Evolutionary conservation across 768 basidiomycete genomes (phyloP).

Genomic region (Imleria badia): DNA sequence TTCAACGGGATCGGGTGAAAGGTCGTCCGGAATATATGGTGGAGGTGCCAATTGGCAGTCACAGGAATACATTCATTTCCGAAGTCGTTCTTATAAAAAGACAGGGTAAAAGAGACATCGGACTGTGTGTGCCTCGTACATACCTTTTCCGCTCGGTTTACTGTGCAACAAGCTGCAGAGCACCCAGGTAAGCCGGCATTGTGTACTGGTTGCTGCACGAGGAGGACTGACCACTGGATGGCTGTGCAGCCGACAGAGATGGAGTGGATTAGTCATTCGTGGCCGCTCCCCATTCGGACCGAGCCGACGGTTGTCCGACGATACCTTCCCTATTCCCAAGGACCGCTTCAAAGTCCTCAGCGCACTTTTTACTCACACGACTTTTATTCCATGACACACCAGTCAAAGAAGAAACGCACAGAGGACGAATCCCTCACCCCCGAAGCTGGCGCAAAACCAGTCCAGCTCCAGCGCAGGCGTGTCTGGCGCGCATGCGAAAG

Average conservation of each 20-base stretch:
- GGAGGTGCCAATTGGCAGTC: slow-evolving; percentile 15
- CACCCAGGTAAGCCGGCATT: slow-evolving; percentile 19
- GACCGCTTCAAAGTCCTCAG: slow-evolving; percentile 17
- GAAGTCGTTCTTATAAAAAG: slow-evolving; percentile 32
- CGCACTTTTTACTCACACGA: slow-evolving; percentile 42
- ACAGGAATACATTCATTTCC: slow-evolving; percentile 38
- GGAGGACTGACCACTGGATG: slow-evolving; percentile 22
- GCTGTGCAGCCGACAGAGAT: slow-evolving; percentile 26
- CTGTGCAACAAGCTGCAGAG: slow-evolving; percentile 3
- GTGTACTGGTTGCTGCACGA: slow-evolving; percentile 20
- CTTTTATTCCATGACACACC: slow-evolving; percentile 47
- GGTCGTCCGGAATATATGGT: slow-evolving; percentile 28
- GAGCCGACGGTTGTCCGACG: slow-evolving; percentile 36
- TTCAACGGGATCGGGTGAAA: slow-evolving; percentile 33
- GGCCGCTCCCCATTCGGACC: slow-evolving; percentile 31
- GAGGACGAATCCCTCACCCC: slow-evolving; percentile 51
- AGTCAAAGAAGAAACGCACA: slow-evolving; percentile 76
- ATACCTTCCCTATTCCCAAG: slow-evolving; percentile 32
- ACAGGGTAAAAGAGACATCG: slow-evolving; percentile 10
- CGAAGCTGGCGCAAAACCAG: slow-evolving; percentile 64
- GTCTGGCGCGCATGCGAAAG: slow-evolving; percentile 92
- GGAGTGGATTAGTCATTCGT: slow-evolving; percentile 35
- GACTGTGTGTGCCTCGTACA: slow-evolving; percentile 21
- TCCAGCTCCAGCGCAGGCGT: slow-evolving; percentile 74
- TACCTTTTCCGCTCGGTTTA: slow-evolving; percentile 17